Base-by-base conservation (phyloP, 2,329 filamentous ascomycete species). In the Fusarium protoensiforme region DNA sequence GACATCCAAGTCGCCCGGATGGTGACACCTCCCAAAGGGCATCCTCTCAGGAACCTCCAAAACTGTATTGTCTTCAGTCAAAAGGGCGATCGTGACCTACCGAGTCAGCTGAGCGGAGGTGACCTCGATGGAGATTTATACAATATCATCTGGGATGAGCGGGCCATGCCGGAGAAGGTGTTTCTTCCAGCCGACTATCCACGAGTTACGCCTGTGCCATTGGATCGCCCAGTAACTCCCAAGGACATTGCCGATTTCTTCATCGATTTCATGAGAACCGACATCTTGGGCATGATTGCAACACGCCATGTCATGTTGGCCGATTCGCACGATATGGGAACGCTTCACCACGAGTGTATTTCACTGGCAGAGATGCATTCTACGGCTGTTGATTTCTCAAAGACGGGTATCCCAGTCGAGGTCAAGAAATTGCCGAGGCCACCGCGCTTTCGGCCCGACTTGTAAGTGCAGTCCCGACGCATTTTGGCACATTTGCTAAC, bases 101-200 rank as follows among this genome's bases (percentile, higher is more conserved):
- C 94, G 0, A 96, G 93, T 69, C 88, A 92, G 80, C 85, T 97
- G 0, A 92, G 92, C 61, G 94, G 94, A 1, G 94, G 94, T 0
- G 94, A 97, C 79, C 86, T 97, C 0, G 94, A 96, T 72, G 94
- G 94, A 0, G 95, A 98, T 79, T 83, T 94, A 0, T 97, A 93
- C 81, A 92, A 94, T 72, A 83, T 97, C 58, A 93, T 97, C 56
- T 96, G 89, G 86, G 94, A 97, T 73, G 74, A 81, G 0, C 78
- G 80, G 0, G 85, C 91, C 0, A 80, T 87, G 2, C 85, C 88
- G 0, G 43, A 74, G 13, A 24, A 16, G 0, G 84, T 82, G 0
- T 89, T 85, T n/a, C 0, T 4, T 1, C 89, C 94, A 0, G 94
- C 94, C 0, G 90, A 94, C 71, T 97, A 97, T 74, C 87, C 90